Percentiles rank a stretch among this genome's conserved stretches.
Conservation (phyloP, 352 stramenopile species). For the Globisporangium nagaii region DNA sequence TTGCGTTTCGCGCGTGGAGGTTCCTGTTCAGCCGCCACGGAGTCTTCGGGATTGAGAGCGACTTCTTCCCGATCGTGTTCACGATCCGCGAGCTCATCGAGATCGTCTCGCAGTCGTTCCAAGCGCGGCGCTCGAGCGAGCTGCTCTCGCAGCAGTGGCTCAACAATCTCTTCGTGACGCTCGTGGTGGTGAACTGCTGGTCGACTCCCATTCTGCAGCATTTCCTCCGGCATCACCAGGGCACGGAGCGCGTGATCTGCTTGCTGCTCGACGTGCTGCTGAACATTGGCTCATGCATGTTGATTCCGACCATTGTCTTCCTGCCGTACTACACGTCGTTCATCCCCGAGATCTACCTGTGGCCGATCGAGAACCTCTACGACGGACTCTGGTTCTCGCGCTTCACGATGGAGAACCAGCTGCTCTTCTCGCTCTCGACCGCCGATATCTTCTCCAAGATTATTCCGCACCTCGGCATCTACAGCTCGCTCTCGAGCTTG, state of each 20-base stretch:
- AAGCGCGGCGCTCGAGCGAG: conserved; percentile 11
- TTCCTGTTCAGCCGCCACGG: not conserved
- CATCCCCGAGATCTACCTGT: conserved; percentile 9
- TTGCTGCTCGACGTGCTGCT: conserved; percentile 11
- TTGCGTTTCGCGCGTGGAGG: not conserved
- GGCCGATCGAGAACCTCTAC: conserved; percentile 14
- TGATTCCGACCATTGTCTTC: conserved; percentile 16
- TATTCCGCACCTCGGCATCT: conserved; percentile 20
- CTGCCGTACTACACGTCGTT: conserved; percentile 16
- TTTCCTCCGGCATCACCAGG: not conserved
- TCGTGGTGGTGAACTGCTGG: conserved; percentile 5
- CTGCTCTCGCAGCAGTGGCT: conserved; percentile 1
- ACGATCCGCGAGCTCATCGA: conserved; percentile 10
- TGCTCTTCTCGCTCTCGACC: conserved; percentile 13
- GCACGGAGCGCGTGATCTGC: conserved; percentile 11
- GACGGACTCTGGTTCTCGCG: conserved; percentile 20
- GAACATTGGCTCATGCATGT: conserved; percentile 12
- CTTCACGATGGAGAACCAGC: conserved; percentile 18
- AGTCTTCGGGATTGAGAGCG: conserved; percentile 11
- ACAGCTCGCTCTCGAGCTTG: conserved; percentile 6
- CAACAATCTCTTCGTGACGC: not conserved
- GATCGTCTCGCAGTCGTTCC: conserved; percentile 10
- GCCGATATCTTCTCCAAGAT: conserved; percentile 17
- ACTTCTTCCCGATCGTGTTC: conserved; percentile 1
- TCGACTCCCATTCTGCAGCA: conserved; percentile 13